Conservation (phyloP, 306 rosid species). For the cucumber (Cucumis sativus) region Cucumber_9930_V3 NC_026658.2:15329001-15329500, state of each 20-base stretch:
- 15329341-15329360: not conserved
- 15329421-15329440: not conserved
- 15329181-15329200: conserved; percentile 10
- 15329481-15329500: not conserved
- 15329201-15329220: conserved; percentile 16
- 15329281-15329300: conserved; percentile 19
- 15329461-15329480: not conserved
- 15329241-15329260: conserved; percentile 26
- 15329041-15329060: conserved; percentile 31
- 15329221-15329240: conserved; percentile 23
- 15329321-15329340: not conserved
- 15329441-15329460: not conserved
- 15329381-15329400: not conserved
- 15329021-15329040: conserved; percentile 70
- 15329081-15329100: conserved; percentile 78
- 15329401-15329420: not conserved
- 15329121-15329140: conserved; percentile 63
- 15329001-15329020: conserved; percentile 34
- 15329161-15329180: conserved; percentile 21
- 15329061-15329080: conserved; percentile 24
- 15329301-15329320: conserved; percentile 40
- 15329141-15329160: conserved; percentile 21
- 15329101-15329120: conserved; percentile 24
- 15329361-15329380: not conserved
- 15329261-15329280: not conserved